Evolutionary conservation across 495 filamentous ascomycete species (phyloP).

Genomic region (Acidiella bohemica): DNA sequence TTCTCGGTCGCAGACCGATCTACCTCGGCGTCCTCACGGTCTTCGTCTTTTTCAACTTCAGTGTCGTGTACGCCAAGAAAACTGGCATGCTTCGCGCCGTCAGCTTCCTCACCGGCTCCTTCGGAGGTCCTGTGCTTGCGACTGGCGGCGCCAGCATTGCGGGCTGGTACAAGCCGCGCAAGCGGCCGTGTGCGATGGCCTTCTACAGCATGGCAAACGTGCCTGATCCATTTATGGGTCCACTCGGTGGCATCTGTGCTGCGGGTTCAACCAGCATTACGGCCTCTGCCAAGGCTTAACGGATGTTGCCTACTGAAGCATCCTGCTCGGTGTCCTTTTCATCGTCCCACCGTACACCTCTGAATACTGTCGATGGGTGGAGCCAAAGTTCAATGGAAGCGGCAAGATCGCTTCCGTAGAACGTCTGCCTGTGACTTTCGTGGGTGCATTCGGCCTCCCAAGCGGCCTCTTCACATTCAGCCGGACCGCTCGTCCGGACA

Average conservation of each 20-base stretch:
- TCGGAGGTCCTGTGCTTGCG: constrained; percentile 27
- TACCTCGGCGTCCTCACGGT: constrained; percentile 33
- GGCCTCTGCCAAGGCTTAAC: not conserved
- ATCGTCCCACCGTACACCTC: not conserved
- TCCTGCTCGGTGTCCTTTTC: not conserved
- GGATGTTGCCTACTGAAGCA: not conserved
- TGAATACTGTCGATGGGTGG: not conserved
- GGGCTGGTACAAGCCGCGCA: constrained; percentile 21
- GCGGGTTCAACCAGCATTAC: constrained; percentile 5
- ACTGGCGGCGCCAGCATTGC: constrained; percentile 27
- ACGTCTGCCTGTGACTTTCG: not conserved
- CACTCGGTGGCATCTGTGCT: constrained; percentile 34
- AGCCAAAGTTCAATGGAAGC: not conserved
- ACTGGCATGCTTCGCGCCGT: constrained; percentile 22
- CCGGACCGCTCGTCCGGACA: constrained; percentile 20
- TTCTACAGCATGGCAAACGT: constrained; percentile 28
- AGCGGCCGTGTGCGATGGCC: constrained; percentile 21
- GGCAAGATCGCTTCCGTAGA: not conserved
- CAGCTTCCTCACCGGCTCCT: constrained; percentile 26
- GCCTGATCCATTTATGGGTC: constrained; percentile 32
- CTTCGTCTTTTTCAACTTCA: constrained; percentile 23
- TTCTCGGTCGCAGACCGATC: constrained; percentile 20
- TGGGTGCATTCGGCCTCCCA: not conserved
- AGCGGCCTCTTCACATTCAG: constrained; percentile 23
- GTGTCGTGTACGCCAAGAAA: constrained; percentile 20